These are phyloP conservation scores for Macrocystidia cucumis DNA, from an alignment of 1,284 basidiomycete species.

Conservation along the genomic window DNA sequence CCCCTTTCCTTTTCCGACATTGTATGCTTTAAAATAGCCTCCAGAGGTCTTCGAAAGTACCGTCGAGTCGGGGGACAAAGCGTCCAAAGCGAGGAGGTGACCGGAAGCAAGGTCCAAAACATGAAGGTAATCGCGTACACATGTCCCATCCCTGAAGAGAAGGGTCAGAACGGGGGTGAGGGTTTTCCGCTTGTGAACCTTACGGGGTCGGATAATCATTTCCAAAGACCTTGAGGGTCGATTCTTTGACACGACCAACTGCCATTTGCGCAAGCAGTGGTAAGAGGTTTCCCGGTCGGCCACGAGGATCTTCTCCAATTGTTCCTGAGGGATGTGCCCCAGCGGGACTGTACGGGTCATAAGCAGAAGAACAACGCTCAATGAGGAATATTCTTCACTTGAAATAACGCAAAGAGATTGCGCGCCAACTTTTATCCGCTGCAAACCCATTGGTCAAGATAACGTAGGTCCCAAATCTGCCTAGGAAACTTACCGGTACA, in stretches of 20 bases:
- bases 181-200: slow-evolving; percentile 17
- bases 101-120: slow-evolving; percentile 93
- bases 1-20: slow-evolving; percentile 91
- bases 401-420: slow-evolving; percentile 91
- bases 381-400: slow-evolving; percentile 57
- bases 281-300: slow-evolving; percentile 92
- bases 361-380: neutral
- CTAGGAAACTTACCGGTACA: slow-evolving; percentile 70
- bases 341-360: slow-evolving; percentile 62
- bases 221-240: slow-evolving; percentile 89
- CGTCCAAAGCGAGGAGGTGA: slow-evolving; percentile 89
- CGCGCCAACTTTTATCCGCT: slow-evolving; percentile 73
- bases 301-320: slow-evolving; percentile 95
- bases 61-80: slow-evolving; percentile 59
- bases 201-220: slow-evolving; percentile 96
- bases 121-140: slow-evolving; percentile 97
- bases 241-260: slow-evolving; percentile 79
- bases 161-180: slow-evolving; percentile 3
- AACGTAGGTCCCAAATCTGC: no score
- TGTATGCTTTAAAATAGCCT: slow-evolving; percentile 86
- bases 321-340: slow-evolving; percentile 94
- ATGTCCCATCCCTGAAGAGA: slow-evolving; percentile 81
- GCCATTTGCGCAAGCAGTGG: slow-evolving; percentile 96
- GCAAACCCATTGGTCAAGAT: slow-evolving; percentile 8
- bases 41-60: slow-evolving; percentile 44